phyloP scores from a whole-genome alignment of 257 asterid species.

The Plectranthus barbatus region DNA sequence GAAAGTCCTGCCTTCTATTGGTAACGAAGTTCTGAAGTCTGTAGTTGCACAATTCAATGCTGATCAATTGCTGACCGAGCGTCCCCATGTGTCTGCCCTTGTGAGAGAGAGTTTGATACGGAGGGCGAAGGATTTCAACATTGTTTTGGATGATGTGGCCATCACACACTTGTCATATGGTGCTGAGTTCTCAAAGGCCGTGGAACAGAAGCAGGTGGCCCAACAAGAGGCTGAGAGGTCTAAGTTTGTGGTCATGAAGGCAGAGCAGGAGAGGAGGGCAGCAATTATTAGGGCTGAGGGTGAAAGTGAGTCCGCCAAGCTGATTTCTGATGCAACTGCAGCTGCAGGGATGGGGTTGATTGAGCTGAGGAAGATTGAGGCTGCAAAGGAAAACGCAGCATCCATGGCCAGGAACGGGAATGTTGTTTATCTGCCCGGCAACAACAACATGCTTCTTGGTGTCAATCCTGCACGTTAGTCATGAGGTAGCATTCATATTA shows the following conservation, averaged over 20 bases:
- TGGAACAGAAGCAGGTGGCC: constrained; percentile 98
- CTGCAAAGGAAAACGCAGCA: constrained; percentile 48
- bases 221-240: constrained; percentile 99
- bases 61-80: constrained; percentile 84
- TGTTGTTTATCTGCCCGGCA: constrained; percentile 43
- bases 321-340: constrained; percentile 67
- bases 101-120: constrained; percentile 77
- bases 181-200: constrained; percentile 82
- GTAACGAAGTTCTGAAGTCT: constrained; percentile 82
- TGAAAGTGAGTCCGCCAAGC: constrained; percentile 66
- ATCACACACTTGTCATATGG: constrained; percentile 92
- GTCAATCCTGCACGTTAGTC: constrained; percentile 48
- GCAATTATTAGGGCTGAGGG: constrained; percentile 71
- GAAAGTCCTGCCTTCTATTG: constrained; percentile 89
- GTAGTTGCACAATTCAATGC: constrained; percentile 97
- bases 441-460: constrained; percentile 55
- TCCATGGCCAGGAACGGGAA: constrained; percentile 44
- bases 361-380: constrained; percentile 72
- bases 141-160: constrained; percentile 83
- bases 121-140: constrained; percentile 87
- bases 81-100: constrained; percentile 88
- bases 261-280: constrained; percentile 77
- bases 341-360: constrained; percentile 63
- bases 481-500: constrained; percentile 25
- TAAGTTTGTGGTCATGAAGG: constrained; percentile 80